Conservation (phyloP, 2,329 filamentous ascomycete species). For the Cladosporium austrohemisphaericum region DNA sequence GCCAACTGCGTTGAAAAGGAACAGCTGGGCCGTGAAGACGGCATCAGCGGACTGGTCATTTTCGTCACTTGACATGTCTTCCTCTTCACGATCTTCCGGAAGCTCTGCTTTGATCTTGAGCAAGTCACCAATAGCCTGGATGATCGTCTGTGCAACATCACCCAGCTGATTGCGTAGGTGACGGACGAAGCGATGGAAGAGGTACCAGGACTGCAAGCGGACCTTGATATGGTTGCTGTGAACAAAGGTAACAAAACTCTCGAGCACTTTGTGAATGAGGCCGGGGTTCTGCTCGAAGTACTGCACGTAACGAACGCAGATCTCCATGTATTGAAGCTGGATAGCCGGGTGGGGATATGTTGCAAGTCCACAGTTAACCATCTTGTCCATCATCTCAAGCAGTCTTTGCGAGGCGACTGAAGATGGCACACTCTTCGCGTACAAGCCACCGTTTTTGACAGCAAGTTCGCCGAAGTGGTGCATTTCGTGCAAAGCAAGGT, state of each 20-base stretch:
- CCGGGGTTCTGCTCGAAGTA: slow-evolving; percentile 85
- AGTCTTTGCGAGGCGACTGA: slow-evolving; percentile 75
- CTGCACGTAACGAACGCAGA: slow-evolving; percentile 86
- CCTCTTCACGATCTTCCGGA: slow-evolving; percentile 70
- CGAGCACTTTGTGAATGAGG: slow-evolving; percentile 79
- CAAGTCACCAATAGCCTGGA: slow-evolving; percentile 83
- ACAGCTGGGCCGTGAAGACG: slow-evolving; percentile 84
- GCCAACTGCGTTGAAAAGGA: slow-evolving; percentile 91
- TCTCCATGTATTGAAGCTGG: slow-evolving; percentile 96
- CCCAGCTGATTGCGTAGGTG: slow-evolving; percentile 79
- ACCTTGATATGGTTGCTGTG: slow-evolving; percentile 86
- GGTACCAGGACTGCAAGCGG: slow-evolving; percentile 89
- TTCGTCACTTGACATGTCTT: slow-evolving; percentile 94
- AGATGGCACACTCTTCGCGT: slow-evolving; percentile 77
- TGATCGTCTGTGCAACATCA: slow-evolving; percentile 85
- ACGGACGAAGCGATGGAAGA: slow-evolving; percentile 90
- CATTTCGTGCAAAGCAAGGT: slow-evolving; percentile 92
- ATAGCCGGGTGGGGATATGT: slow-evolving; percentile 86
- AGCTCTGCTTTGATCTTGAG: slow-evolving; percentile 88
- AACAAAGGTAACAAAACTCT: slow-evolving; percentile 85
- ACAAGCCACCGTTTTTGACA: slow-evolving; percentile 82
- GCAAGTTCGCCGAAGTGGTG: slow-evolving; percentile 92
- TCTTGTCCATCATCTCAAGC: slow-evolving; percentile 87
- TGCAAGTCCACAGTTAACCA: slow-evolving; percentile 88
- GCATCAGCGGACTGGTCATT: slow-evolving; percentile 87